Evolutionary conservation across 192 early-diverging fungal species (phyloP), one percentile per base, ranked within the genome.

Genomic region (Coemansia sp.): DNA sequence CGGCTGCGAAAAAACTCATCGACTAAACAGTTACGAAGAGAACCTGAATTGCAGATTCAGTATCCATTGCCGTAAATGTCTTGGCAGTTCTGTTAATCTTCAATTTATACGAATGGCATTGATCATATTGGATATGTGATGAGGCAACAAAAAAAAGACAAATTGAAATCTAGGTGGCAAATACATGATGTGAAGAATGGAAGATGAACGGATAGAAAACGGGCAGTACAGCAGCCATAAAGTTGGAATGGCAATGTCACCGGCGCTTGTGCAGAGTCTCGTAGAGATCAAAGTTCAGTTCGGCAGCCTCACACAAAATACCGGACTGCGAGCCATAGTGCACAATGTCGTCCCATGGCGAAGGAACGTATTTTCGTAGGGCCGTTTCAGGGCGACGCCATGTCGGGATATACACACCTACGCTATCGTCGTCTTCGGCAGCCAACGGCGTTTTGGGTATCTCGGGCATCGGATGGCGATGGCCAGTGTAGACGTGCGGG

Each of bases 281-380:
- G 60, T 82, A 82, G 18, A 82, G 69, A 56, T 82, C 71, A 74
- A 82, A 82, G 60, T 68, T 82, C 38, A 82, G 79, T 64, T 70
- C 79, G 0, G 79, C 79, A 35, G 75, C 79, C 72, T 82, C 79
- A 62, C 75, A 63, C 51, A 82, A 48, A 14, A 77, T 36, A 2
- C 71, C 79, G 12, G 79, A 71, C 65, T 82, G 71, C 44, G 55
- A 57, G 1, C 63, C 79, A 38, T 62, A 73, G 61, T 82, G 66
- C 1, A 46, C 26, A 26, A 9, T 12, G 20, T 60, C 75, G 2
- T 70, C 68, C 71, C 79, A 75, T 2, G 76, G 62, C 46, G 79
- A 71, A 55, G 60, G 49, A 23, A 44, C 35, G 9, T 24, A 49
- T 15, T 62, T 44, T 2, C 39, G 44, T 4, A 41, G 15, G 34